Conservation (phyloP, 768 basidiomycete genomes). For the Sutorius australiensis region DNA sequence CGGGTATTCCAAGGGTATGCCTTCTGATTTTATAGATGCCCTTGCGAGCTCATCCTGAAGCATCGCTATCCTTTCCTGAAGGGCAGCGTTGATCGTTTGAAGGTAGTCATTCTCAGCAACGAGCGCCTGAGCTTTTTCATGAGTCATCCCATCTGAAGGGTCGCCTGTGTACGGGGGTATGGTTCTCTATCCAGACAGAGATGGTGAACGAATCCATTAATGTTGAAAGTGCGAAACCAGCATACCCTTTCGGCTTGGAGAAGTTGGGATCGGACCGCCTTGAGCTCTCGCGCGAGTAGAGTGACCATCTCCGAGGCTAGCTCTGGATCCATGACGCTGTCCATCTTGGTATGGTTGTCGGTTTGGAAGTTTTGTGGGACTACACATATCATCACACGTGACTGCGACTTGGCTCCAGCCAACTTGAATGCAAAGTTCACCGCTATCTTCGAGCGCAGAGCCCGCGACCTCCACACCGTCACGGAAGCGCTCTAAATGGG, state of each 20-base stretch:
- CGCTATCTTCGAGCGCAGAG: conserved; percentile 31
- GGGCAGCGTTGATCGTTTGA: conserved; percentile 16
- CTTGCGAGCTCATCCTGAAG: conserved; percentile 12
- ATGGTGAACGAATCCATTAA: background rate
- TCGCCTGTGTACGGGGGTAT: background rate
- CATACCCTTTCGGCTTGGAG: conserved; percentile 21
- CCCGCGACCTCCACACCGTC: conserved; percentile 48
- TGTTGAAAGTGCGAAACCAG: background rate
- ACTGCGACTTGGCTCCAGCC: background rate
- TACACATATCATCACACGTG: conserved; percentile 7
- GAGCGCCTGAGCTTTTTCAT: conserved; percentile 8
- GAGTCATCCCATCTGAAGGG: background rate
- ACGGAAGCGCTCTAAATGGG: conserved; percentile 78
- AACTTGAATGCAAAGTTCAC: conserved; percentile 5
- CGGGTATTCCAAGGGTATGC: background rate
- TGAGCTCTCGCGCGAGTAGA: conserved; percentile 26
- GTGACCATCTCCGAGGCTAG: conserved; percentile 24
- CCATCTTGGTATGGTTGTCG: too few relatives aligned
- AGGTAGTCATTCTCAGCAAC: conserved; percentile 17
- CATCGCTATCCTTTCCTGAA: conserved; percentile 11
- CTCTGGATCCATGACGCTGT: conserved; percentile 25
- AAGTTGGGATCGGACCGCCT: conserved; percentile 19
- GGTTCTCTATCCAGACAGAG: conserved; percentile 5
- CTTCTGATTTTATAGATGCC: conserved; percentile 16
- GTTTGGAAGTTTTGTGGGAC: too few relatives aligned